Conservation (phyloP, 257 asterid species). For the Nicotiana tomentosiformis region DNA sequence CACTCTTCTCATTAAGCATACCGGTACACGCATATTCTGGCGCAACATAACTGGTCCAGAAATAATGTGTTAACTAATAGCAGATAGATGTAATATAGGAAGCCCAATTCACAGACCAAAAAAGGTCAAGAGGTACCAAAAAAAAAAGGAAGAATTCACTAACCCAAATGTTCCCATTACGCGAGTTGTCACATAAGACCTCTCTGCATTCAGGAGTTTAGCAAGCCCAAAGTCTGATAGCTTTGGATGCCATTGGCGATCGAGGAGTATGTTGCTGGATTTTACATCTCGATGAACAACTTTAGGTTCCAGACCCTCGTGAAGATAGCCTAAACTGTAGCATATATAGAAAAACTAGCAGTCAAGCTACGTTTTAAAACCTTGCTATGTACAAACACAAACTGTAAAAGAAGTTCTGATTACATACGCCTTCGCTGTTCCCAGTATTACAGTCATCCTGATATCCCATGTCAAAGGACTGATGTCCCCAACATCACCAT, state of each 20-base stretch:
- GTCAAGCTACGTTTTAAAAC: not conserved
- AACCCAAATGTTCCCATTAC: slow-evolving; percentile 99
- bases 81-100: not conserved
- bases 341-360: slow-evolving; percentile 7
- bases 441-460: slow-evolving; percentile 71
- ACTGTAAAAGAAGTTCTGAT: slow-evolving; percentile 2
- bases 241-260: slow-evolving; percentile 80
- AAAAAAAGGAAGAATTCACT: slow-evolving; percentile 18
- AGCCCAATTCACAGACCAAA: not conserved
- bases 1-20: slow-evolving; percentile 90
- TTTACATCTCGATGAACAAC: slow-evolving; percentile 97
- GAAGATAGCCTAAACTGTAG: slow-evolving; percentile 81
- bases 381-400: not conserved
- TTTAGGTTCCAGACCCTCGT: slow-evolving; percentile 94
- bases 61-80: not conserved
- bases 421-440: slow-evolving; percentile 83
- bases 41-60: slow-evolving; percentile 70
- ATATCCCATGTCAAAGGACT: slow-evolving; percentile 92
- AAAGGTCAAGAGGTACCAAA: not conserved
- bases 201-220: slow-evolving; percentile 84
- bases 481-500: slow-evolving; percentile 88
- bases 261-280: slow-evolving; percentile 82
- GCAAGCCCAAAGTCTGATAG: slow-evolving; percentile 96
- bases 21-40: slow-evolving; percentile 99
- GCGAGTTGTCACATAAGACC: slow-evolving; percentile 74